Evolutionary conservation across 495 filamentous ascomycete genomes (phyloP), one percentile per base, ranked within the genome.

Genomic region (Entonaema liquescens): DNA sequence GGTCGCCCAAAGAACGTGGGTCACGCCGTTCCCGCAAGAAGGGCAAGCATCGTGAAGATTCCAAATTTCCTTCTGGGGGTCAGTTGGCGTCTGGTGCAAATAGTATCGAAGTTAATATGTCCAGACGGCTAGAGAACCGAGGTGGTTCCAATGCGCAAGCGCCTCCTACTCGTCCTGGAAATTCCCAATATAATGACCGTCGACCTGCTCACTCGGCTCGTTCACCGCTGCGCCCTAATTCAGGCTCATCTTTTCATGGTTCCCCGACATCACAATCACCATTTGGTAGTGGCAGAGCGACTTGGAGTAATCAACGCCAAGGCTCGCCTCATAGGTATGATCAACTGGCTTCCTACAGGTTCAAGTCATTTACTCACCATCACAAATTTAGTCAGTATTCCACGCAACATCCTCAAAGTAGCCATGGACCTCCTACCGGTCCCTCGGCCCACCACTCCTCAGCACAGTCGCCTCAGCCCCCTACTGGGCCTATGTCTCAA

Each of bases 251-350:
- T n/a, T 86, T 86, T 68, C 88, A 89, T 67, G 87, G 85, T 23
- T 93, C 90, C 9, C 91, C 92, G 36, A 87, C 87, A 40, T 84
- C 87, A 8, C 84, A 86, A 54, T 93, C 91, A 26, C 89, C 91
- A 1, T 90, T 90, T 76, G 83, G 84, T 29, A 82, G 88, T 71
- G 86, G 86, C 23, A 85, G 85, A 26, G 87, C 89, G 81, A 81
- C 80, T 67, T 87, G 87, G 69, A 86, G 81, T 65, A 78, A 80
- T 35, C 85, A 84, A 72, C 83, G 83, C 42, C 88, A 87, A 72
- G 84, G 82, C 44, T 85, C 85, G 50, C 87, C 87, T 67, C 85
- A 88, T 79, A 84, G 85, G 90, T 92, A 81, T 78, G 87, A 65
- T 53, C 44, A 66, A 54, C 19, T 36, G 31, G 53, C 53, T 65